Evolutionary conservation across 2,329 filamentous ascomycete species (phyloP), one percentile per base, ranked within the genome.

Genomic region (Arthroderma sp.): DNA sequence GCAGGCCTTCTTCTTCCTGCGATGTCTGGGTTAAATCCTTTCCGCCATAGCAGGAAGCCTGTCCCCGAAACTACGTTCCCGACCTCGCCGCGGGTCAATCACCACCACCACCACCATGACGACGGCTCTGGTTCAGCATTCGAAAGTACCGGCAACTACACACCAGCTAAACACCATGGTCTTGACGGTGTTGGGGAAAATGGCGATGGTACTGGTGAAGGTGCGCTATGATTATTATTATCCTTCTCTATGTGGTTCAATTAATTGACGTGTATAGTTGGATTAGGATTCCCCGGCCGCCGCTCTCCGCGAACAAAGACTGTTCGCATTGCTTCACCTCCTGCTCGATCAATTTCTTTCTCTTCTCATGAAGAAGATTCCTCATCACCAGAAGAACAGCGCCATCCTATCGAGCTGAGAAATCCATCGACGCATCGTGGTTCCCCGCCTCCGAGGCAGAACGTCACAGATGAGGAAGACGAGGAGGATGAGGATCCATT

Each of bases 1-100:
- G 15, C 15, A 22, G 15, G 15, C 15, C 15, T 22, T 22, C 15
- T 22, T 44, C 53, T 48, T 51, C 53, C 53, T 57, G 58, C 58
- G 54, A 69, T 69, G 66, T 65, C 66, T 64, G 65, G 62, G 56
- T 66, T 60, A 60, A 71, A 71, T 68, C 68, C 68, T 58, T 71
- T 71, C 60, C 68, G 68, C 61, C 63, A 58, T 64, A 68, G 57
- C 15, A 22, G 15, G 53, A 63, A 62, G 47, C 48, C 56, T 50
- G 56, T 56, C 48, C 55, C 61, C 56, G 54, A 58, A 55, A 53
- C 47, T 44, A 48, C 34, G 11, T 38, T 28, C 48, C 47, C 43
- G 44, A 42, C 46, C 51, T 51, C 57, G 53, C 52, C 47, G 29
- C 43, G 37, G 51, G 48, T 52, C 51, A 51, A 45, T 44, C 48